Conservation (phyloP, 805 yeast species). For the Metschnikowia aberdeeniae region DNA sequence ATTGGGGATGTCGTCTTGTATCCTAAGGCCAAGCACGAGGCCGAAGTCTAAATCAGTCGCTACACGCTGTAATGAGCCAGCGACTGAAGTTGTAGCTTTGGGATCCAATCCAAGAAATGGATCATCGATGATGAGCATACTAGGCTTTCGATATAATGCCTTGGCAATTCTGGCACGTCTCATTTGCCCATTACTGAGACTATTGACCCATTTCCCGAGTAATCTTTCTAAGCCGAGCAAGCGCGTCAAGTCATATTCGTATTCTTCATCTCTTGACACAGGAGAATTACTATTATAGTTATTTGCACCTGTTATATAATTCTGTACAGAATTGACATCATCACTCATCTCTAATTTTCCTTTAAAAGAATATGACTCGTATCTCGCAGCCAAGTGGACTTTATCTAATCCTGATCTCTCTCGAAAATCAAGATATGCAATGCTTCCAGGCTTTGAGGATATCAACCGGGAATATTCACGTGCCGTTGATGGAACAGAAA, state of each 20-base stretch:
- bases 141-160: conserved; percentile 62
- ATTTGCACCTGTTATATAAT: conserved; percentile 54
- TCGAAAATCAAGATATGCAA: conserved; percentile 32
- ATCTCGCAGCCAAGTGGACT: conserved; percentile 84
- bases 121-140: conserved; percentile 74
- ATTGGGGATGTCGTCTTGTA: conserved; percentile 69
- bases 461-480: conserved; percentile 50
- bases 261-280: conserved; percentile 25
- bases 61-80: conserved; percentile 42
- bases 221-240: conserved; percentile 54
- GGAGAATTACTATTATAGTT: conserved; percentile 42
- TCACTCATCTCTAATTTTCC: conserved; percentile 56
- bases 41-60: conserved; percentile 42
- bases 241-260: conserved; percentile 42
- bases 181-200: conserved; percentile 90
- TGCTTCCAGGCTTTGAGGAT: conserved; percentile 24
- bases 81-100: conserved; percentile 55
- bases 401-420: conserved; percentile 35
- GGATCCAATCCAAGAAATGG: conserved; percentile 93
- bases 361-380: conserved; percentile 67
- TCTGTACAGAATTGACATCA: conserved; percentile 60
- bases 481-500: conserved; percentile 49
- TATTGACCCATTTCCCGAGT: conserved; percentile 73
- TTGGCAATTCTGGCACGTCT: conserved; percentile 85
- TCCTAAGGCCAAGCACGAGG: conserved; percentile 69